Evolutionary conservation across 495 filamentous ascomycete genomes (phyloP), one percentile per base, ranked within the genome.

Genomic region (Platismatia glauca): DNA sequence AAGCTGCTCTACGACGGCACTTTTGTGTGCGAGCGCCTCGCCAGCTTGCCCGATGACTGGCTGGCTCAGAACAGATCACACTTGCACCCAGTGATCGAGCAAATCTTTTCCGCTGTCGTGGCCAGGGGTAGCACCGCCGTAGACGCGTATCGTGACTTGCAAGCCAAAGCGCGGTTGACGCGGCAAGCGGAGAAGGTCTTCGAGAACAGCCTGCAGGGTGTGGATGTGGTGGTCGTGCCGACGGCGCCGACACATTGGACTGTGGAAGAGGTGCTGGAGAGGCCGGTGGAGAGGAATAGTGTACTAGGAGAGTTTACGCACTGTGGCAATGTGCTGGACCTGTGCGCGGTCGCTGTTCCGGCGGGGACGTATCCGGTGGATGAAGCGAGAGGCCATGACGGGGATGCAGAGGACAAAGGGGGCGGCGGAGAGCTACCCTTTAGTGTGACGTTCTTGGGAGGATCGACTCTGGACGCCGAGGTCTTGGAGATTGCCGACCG

Each of bases 301-400:
- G 70, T 75, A n/a, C 64, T 86, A 24, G 85, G 85, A 8, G 79
- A 74, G 18, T 88, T 85, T 64, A 84, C 84, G 13, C 84, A 88
- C 70, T 83, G 76, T 55, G 85, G 76, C 7, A 87, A 88, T 65
- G 83, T 87, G 56, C 70, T 87, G 22, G 85, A 88, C 72, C 68
- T 86, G 60, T 86, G 82, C 68, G 85, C 76, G 2, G 71, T 83
- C n/a, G 79, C 80, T 39, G 77, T 87, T 20, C 81, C 81, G 34
- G 83, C 82, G 2, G 80, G 80, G 0, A 75, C 67, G 52, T 78
- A 80, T 64, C 46, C 68, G 2, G 57, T 71, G 18, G 55, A 58
- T 44, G 41, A 44, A 18, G 41, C 41, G 18, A 44, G 44, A 9
- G 44, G 44, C 22, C n/a, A 8, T 24, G 44, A 27, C 4, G 44